These are phyloP conservation scores for Achlya hypogyna DNA, from an alignment of 352 stramenopile species.

Conservation along the genomic window DNA sequence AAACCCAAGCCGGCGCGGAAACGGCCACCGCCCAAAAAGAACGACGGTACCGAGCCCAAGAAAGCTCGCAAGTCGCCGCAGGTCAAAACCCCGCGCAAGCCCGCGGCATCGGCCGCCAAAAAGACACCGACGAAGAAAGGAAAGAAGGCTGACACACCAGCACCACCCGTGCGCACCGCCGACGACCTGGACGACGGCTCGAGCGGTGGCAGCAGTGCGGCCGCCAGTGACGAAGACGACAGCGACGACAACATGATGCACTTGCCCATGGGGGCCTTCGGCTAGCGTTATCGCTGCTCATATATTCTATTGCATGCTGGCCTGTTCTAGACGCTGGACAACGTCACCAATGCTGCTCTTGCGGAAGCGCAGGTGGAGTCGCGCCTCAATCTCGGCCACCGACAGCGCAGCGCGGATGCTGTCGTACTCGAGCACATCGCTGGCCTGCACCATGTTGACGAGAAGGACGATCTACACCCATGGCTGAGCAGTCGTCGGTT, in stretches of 20 bases:
- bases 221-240: conserved; percentile 39
- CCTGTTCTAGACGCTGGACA: conserved; percentile 21
- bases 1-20: conserved; percentile 9
- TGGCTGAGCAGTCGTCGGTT: not conserved
- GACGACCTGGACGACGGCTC: conserved; percentile 26
- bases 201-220: conserved; percentile 28
- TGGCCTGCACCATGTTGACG: conserved; percentile 68
- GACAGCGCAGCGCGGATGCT: conserved; percentile 42
- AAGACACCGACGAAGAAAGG: conserved; percentile 8
- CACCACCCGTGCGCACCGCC: not conserved
- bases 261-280: conserved; percentile 48
- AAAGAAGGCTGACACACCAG: not conserved
- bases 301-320: not conserved
- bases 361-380: conserved; percentile 63
- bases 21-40: conserved; percentile 13
- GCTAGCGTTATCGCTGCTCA: conserved; percentile 19
- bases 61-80: not conserved
- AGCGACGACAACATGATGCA: conserved; percentile 54
- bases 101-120: not conserved
- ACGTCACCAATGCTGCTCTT: conserved; percentile 35
- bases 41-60: not conserved
- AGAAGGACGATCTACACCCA: conserved; percentile 37
- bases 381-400: conserved; percentile 36
- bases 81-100: conserved; percentile 2
- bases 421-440: conserved; percentile 59